Evolutionary conservation across 352 stramenopile species (phyloP).

Genomic region (Phytopythium boreale): DNA sequence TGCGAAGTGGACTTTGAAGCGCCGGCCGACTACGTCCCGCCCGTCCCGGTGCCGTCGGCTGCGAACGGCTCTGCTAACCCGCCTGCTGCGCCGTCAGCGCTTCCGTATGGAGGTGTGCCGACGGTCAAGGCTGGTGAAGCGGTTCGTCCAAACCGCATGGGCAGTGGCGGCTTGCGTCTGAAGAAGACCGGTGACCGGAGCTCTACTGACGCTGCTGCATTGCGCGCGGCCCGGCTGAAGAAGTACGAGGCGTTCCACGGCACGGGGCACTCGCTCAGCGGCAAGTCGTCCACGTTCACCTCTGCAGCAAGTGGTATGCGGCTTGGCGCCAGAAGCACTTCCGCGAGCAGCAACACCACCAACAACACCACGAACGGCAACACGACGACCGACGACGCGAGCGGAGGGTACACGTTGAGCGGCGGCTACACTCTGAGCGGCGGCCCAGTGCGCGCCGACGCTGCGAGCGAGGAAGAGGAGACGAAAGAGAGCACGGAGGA

Average conservation of each 20-base stretch:
- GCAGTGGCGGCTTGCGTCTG: slow-evolving; percentile 56
- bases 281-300: slow-evolving; percentile 36
- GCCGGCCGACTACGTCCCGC: slow-evolving; percentile 82
- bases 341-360: not conserved
- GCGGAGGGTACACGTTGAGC: slow-evolving; percentile 16
- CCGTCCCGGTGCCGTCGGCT: slow-evolving; percentile 21
- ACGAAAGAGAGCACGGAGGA: slow-evolving; percentile 34
- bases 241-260: slow-evolving; percentile 86
- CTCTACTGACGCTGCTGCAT: slow-evolving; percentile 54
- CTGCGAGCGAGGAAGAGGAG: slow-evolving; percentile 33
- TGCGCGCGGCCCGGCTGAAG: slow-evolving; percentile 67
- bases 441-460: slow-evolving; percentile 13
- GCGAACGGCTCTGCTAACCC: slow-evolving; percentile 12
- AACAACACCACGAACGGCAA: slow-evolving; percentile 13
- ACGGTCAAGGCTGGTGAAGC: slow-evolving; percentile 54
- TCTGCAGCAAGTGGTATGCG: slow-evolving; percentile 13
- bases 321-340: slow-evolving; percentile 16
- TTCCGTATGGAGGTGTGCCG: slow-evolving; percentile 75
- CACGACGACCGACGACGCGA: not conserved
- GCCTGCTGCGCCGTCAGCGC: slow-evolving; percentile 33
- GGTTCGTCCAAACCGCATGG: slow-evolving; percentile 21
- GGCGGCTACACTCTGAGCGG: slow-evolving; percentile 26
- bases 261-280: slow-evolving; percentile 70
- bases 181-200: slow-evolving; percentile 64
- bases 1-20: slow-evolving; percentile 99